Evolutionary conservation across 805 yeast genomes (phyloP).

Genomic region (Ogataea neopini): DNA sequence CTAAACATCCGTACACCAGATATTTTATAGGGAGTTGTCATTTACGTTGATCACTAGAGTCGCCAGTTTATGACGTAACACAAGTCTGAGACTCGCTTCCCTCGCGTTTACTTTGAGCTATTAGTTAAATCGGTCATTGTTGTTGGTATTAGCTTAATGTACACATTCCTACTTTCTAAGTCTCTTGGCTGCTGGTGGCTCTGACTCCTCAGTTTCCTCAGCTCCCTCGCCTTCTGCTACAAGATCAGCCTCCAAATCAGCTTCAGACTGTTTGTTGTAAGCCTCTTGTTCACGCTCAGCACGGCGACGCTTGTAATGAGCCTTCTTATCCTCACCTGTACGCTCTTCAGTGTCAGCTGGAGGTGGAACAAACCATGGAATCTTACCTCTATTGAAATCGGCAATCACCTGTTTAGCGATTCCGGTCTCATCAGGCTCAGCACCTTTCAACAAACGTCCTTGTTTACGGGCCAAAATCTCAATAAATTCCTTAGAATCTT

Average conservation of each 20-base stretch:
- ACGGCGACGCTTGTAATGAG: slow-evolving; percentile 52
- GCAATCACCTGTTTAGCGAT: slow-evolving; percentile 87
- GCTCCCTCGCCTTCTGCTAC: background rate
- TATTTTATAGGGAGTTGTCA: too few species aligned
- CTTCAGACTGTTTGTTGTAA: slow-evolving; percentile 31
- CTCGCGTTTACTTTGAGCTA: too few species aligned
- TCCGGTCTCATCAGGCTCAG: slow-evolving; percentile 95
- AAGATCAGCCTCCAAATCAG: slow-evolving; percentile 27
- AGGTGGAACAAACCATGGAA: slow-evolving; percentile 97
- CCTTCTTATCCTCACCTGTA: slow-evolving; percentile 59
- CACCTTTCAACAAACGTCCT: slow-evolving; percentile 93
- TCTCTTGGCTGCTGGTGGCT: slow-evolving; percentile 16
- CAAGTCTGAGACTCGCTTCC: too few species aligned
- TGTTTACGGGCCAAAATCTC: slow-evolving; percentile 90
- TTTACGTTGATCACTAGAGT: too few species aligned
- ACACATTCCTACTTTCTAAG: slow-evolving; percentile 12
- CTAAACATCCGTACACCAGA: background rate
- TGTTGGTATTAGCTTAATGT: background rate
- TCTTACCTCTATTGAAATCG: slow-evolving; percentile 95
- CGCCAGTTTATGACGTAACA: too few species aligned
- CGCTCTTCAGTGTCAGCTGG: slow-evolving; percentile 68
- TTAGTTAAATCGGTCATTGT: too few species aligned
- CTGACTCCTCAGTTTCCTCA: background rate
- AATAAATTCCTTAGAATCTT: slow-evolving; percentile 71
- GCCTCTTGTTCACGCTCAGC: slow-evolving; percentile 45